Evolutionary conservation across 73 alveolate genomes (phyloP).

Genomic region (Blepharisma japonicum): DNA sequence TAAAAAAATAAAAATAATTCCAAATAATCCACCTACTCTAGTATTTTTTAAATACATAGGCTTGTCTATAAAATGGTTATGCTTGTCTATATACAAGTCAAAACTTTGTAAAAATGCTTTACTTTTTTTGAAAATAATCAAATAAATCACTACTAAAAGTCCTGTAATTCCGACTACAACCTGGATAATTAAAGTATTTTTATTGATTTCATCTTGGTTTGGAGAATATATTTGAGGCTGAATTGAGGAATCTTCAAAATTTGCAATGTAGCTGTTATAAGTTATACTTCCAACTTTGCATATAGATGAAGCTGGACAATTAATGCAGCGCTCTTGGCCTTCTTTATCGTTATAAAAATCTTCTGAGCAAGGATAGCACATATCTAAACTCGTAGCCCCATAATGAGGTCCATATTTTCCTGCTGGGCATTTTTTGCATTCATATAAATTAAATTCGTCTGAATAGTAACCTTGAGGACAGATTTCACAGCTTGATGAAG

Average conservation of each 20-base stretch:
- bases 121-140: not conserved
- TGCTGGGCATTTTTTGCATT: conserved; percentile 8
- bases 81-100: not conserved
- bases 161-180: not conserved
- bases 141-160: not conserved
- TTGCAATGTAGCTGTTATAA: not conserved
- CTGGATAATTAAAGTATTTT: not conserved
- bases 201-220: not conserved
- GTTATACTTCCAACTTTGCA: not conserved
- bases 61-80: not conserved
- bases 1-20: not conserved
- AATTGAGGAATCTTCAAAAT: not conserved
- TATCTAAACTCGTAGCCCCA: not conserved
- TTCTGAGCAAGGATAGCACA: not conserved
- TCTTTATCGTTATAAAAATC: not conserved
- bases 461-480: not conserved
- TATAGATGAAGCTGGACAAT: not conserved
- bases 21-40: not conserved
- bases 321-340: not conserved
- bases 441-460: not conserved
- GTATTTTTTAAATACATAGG: not conserved
- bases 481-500: not conserved
- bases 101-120: not conserved
- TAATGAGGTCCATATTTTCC: not conserved
- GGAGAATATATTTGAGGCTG: not conserved